Base-by-base conservation (phyloP, 2,329 filamentous ascomycete species). In the Sporothrix phasma region DNA sequence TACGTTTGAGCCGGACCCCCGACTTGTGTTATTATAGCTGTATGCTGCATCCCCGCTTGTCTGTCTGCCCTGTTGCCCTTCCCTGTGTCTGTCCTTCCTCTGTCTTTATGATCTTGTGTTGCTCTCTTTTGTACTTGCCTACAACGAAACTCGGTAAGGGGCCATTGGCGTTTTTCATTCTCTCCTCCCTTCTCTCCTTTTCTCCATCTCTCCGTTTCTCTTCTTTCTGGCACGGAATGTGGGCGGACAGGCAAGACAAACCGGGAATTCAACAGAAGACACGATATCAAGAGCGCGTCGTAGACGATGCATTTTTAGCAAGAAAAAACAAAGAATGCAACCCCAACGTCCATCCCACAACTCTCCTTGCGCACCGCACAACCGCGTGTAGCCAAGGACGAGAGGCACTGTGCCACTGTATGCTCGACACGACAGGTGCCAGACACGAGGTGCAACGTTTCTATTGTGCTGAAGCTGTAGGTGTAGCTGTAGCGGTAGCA, bases 371-470 rank as follows among this genome's bases (percentile, higher is more conserved):
- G 11, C 45, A 51, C 26, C 26, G 15, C 15, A 31, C 8, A 22
- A 8, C 31, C 51, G 51, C 15, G 51, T 31, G 31, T 24, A 39
- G 3, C 45, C n/a, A n/a, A n/a, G n/a, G 15, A 37, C 34, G 6
- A 11, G 2, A 15, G 34, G n/a, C n/a, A 37, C 34, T 22, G 15
- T 24, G 8, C 37, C n/a, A n/a, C n/a, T n/a, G n/a, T n/a, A 10
- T 58, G 61, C 29, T 26, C 39, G 51, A 39, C 51, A 63, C 49
- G 19, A 58, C 61, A 58, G 47, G 39, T 56, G 51, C 49, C 39
- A 43, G 51, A 56, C 34, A 41, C n/a, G 15, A 8, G 7, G 53
- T 54, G 34, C n/a, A 39, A 11, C 8, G 8, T 39, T 2, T 15
- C 43, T 1, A 13, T 4, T 24, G 45, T 51, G 47, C 47, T 51